Percentiles rank a stretch among this genome's conserved stretches.
These are phyloP conservation scores for Sarocladium kiliense DNA, from an alignment of 2,329 filamentous ascomycete species.

Conservation along the genomic window DNA sequence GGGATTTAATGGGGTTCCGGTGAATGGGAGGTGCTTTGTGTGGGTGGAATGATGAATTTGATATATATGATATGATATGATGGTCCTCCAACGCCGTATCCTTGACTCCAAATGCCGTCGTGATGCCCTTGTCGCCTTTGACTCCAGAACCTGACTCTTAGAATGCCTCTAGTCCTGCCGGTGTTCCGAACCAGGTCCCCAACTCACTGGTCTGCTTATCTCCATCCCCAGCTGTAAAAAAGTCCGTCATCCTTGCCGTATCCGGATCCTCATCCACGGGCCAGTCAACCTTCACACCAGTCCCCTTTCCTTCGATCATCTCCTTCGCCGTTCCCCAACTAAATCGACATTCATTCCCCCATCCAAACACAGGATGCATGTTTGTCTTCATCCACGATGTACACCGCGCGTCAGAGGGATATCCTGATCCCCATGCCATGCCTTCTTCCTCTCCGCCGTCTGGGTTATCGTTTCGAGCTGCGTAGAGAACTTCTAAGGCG, in stretches of 20 bases:
- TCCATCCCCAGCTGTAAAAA: slow-evolving; percentile 47
- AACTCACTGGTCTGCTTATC: slow-evolving; percentile 58
- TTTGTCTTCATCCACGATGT: slow-evolving; percentile 75
- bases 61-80: slow-evolving; percentile 2
- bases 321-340: slow-evolving; percentile 96
- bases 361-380: slow-evolving; percentile 92
- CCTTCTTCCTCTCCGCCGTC: slow-evolving; percentile 38
- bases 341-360: slow-evolving; percentile 88
- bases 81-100: slow-evolving; percentile 2
- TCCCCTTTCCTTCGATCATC: slow-evolving; percentile 72
- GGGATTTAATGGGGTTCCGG: too few relatives aligned
- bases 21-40: slow-evolving; percentile 3
- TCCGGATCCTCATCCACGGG: slow-evolving; percentile 71
- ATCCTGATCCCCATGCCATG: slow-evolving; percentile 80
- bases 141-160: slow-evolving; percentile 31
- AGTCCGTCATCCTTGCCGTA: slow-evolving; percentile 68
- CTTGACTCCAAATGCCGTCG: background rate
- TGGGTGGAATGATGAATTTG: background rate
- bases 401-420: slow-evolving; percentile 82
- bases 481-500: slow-evolving; percentile 75
- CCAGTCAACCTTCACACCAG: slow-evolving; percentile 75
- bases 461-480: slow-evolving; percentile 26
- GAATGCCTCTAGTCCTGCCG: slow-evolving; percentile 66
- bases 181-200: slow-evolving; percentile 74
- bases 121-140: background rate